These are phyloP conservation scores for Globisporangium orthogonon DNA, from an alignment of 352 stramenopile species.

Conservation along the genomic window DNA sequence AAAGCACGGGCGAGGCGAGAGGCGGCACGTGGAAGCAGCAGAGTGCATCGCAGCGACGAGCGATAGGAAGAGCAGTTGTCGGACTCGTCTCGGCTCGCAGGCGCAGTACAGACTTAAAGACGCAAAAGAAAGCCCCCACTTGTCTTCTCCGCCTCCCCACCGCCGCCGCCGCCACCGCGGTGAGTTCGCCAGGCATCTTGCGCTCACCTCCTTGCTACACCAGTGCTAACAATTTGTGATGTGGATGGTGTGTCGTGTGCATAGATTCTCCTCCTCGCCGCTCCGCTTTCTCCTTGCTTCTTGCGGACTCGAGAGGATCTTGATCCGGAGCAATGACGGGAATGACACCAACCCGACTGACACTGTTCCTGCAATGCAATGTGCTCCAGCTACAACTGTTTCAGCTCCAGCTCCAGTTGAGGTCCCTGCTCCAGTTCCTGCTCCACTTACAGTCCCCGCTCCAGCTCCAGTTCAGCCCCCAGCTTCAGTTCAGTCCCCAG, in stretches of 20 bases:
- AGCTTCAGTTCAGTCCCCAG: slow-evolving; percentile 9
- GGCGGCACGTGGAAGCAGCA: not conserved
- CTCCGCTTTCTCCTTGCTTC: not conserved
- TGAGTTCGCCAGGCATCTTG: not conserved
- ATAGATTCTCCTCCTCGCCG: not conserved
- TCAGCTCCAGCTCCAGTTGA: not conserved
- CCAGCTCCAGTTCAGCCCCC: slow-evolving; percentile 11
- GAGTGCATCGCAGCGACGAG: not conserved
- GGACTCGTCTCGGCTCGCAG: not conserved
- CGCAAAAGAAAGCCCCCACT: not conserved
- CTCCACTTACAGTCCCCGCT: slow-evolving; percentile 8
- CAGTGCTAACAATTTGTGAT: not conserved
- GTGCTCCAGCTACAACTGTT: not conserved
- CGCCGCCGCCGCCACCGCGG: not conserved
- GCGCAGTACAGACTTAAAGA: slow-evolving; percentile 4
- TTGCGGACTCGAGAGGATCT: not conserved
- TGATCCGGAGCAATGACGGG: not conserved
- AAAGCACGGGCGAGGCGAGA: not conserved
- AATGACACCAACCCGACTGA: not conserved
- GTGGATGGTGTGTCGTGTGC: not conserved
- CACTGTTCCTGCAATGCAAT: not conserved
- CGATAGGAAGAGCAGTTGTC: not conserved
- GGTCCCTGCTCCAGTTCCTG: slow-evolving; percentile 6
- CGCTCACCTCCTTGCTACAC: not conserved
- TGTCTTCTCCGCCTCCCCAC: not conserved